Evolutionary conservation across 805 yeast species (phyloP).

Genomic region (Candida xiaguanensis): DNA sequence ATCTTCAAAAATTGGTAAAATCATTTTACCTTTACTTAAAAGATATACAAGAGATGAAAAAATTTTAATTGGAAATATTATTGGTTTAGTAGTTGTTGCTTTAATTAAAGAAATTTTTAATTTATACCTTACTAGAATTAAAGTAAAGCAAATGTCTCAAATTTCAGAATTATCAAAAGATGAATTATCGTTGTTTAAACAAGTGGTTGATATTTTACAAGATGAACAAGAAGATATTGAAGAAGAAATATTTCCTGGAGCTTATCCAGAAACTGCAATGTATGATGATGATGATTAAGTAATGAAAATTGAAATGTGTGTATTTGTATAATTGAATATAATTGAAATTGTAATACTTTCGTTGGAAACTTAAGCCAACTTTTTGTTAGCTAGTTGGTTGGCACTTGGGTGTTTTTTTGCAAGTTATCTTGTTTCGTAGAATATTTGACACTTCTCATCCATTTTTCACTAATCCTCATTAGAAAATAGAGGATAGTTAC

Average conservation of each 20-base stretch:
- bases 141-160: slow-evolving; percentile 26
- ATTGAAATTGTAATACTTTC: too few species aligned
- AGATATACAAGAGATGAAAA: slow-evolving; percentile 13
- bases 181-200: slow-evolving; percentile 1
- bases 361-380: too few species aligned
- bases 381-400: too few species aligned
- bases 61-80: slow-evolving; percentile 27
- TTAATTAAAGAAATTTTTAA: slow-evolving; percentile 31
- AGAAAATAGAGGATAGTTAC: too few species aligned
- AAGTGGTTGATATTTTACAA: background rate
- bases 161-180: slow-evolving; percentile 20
- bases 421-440: too few species aligned
- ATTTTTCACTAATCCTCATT: too few species aligned
- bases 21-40: slow-evolving; percentile 15
- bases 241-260: slow-evolving; percentile 6
- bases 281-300: too few species aligned
- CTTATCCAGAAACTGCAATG: slow-evolving; percentile 10
- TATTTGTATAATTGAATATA: too few species aligned
- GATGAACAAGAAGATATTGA: background rate
- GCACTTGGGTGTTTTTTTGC: too few species aligned
- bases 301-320: too few species aligned
- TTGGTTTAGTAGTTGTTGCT: slow-evolving; percentile 31
- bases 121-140: slow-evolving; percentile 24
- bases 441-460: too few species aligned
- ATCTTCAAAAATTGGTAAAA: slow-evolving; percentile 29